These are phyloP conservation scores for Madurella mycetomatis DNA, from an alignment of 2,329 filamentous ascomycete genomes.

Conservation along the genomic window DNA sequence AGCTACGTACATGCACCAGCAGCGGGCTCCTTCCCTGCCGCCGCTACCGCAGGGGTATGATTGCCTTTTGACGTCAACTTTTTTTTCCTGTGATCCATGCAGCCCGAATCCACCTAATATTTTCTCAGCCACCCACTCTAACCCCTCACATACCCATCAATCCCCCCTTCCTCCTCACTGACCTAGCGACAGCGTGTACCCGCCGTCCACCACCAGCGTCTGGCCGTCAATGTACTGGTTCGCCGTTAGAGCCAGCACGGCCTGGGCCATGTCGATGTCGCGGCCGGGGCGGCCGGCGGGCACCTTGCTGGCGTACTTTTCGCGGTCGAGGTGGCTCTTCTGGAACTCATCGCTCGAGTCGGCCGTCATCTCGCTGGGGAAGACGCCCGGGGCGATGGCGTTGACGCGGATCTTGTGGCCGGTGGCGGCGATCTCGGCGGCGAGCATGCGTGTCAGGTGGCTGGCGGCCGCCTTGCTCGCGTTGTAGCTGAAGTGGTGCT, in stretches of 20 bases:
- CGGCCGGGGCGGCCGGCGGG: conserved; percentile 45
- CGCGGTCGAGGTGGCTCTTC: conserved; percentile 56
- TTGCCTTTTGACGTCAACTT: too few species aligned
- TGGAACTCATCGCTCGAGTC: conserved; percentile 42
- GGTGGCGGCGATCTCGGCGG: conserved; percentile 54
- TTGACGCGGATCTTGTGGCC: conserved; percentile 64
- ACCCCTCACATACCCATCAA: too few species aligned
- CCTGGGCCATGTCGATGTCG: conserved; percentile 55
- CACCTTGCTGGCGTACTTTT: conserved; percentile 54
- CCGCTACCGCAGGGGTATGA: too few species aligned
- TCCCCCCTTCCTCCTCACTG: conserved; percentile 10
- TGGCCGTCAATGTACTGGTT: conserved; percentile 40
- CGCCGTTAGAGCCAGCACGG: conserved; percentile 48
- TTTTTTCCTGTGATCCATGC: too few species aligned
- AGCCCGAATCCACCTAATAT: too few species aligned
- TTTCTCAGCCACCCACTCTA: too few species aligned
- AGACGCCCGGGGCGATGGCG: conserved; percentile 68
- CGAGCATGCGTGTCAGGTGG: conserved; percentile 61
- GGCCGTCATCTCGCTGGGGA: conserved; percentile 69
- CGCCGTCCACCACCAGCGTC: conserved; percentile 48
- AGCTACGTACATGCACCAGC: too few species aligned
- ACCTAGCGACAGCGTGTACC: conserved; percentile 42
- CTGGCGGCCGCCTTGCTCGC: conserved; percentile 60
- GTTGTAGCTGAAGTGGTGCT: conserved; percentile 64
- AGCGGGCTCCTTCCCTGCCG: too few species aligned